A percentile compares a stretch with the other conserved stretches of the same genome.
Evolutionary conservation across 1,284 basidiomycete species (phyloP).

Genomic region (Butyriboletus appendiculatus): DNA sequence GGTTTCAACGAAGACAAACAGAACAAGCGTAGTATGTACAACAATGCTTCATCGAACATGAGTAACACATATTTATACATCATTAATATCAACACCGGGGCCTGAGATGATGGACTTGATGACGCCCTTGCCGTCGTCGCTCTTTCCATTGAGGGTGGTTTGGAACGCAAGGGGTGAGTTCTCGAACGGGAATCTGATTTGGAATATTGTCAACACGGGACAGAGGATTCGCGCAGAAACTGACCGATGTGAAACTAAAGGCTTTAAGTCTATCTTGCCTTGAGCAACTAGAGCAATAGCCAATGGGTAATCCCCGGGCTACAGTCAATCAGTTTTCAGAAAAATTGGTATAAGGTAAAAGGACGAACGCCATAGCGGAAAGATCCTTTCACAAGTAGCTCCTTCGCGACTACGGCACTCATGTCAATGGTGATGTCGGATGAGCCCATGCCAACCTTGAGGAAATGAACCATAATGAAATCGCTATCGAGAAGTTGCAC

Average conservation of each 20-base stretch:
- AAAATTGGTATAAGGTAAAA: background rate
- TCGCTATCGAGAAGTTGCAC: background rate
- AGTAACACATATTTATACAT: slow-evolving; percentile 26
- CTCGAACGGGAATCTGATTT: slow-evolving; percentile 66
- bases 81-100: slow-evolving; percentile 52
- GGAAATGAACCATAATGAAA: background rate
- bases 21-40: background rate
- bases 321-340: slow-evolving; percentile 9
- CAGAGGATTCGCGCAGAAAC: slow-evolving; percentile 14
- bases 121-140: slow-evolving; percentile 71
- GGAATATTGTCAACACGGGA: background rate
- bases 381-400: slow-evolving; percentile 81
- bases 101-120: slow-evolving; percentile 81
- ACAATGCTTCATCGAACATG: background rate
- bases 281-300: slow-evolving; percentile 80
- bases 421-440: slow-evolving; percentile 65
- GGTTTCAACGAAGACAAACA: background rate
- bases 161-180: slow-evolving; percentile 82
- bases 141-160: slow-evolving; percentile 77
- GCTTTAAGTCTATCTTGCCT: slow-evolving; percentile 85
- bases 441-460: slow-evolving; percentile 74
- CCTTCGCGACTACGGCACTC: slow-evolving; percentile 66
- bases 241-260: slow-evolving; percentile 86
- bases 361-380: slow-evolving; percentile 81
- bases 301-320: slow-evolving; percentile 85